Evolutionary conservation across 805 yeast species (phyloP), one percentile per base, ranked within the genome.

Genomic region (Spathaspora gorwiae): DNA sequence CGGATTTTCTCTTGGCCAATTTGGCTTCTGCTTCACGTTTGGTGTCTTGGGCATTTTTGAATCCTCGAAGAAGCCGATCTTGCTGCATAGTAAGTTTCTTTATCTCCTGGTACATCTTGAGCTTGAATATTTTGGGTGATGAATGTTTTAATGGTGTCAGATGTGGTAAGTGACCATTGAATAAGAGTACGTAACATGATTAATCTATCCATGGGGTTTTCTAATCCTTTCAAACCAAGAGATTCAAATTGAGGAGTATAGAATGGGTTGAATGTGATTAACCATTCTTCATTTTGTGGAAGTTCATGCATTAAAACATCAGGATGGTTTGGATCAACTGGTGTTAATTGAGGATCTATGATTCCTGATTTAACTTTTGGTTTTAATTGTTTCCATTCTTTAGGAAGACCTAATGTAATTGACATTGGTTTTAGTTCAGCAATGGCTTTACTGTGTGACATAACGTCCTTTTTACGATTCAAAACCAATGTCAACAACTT

Each of bases 41-140:
- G 26, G 62, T 51, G 31, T 62, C 68, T 19, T 56, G 52, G 0
- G 68, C 56, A 44, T 64, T 59, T 14, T 60, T 55, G 39, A 63
- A 57, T 1, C 76, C 76, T 47, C 59, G 58, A n/a, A 67, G 44
- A 0, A 70, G n/a, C 49, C 0, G 73, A 49, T 27, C 74, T 54
- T 0, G 72, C 49, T 2, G 55, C 75, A 42, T 70, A 71, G 24
- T 47, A 49, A 0, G 73, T 66, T 29, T 66, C 72, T 38, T 64
- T 62, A 30, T 68, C 73, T 1, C 73, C 73, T 0, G 70, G 64
- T 11, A 63, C 47, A 43, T 71, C 74, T 43, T 65, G 72, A 24
- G 52, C 42, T 42, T 50, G 59, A 6, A 62, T 39, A 31, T 53
- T 53, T 10, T 54, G 56, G 5, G 55, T 42, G n/a, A 70, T 55